Evolutionary conservation across 352 stramenopile species (phyloP).

Genomic region (Phytopythium delawarense): DNA sequence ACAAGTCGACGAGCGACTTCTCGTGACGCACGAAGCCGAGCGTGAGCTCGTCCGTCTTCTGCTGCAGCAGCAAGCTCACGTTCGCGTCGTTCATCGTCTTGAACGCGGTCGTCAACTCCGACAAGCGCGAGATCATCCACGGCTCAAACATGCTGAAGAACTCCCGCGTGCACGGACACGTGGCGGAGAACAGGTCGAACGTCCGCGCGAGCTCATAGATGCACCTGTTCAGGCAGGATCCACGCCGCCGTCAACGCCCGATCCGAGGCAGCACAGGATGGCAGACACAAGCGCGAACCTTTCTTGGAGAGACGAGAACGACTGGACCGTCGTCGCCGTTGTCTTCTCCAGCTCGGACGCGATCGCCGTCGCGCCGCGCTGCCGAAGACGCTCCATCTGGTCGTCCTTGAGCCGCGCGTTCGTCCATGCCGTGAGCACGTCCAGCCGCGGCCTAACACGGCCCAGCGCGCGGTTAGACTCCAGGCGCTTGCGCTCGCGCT

Average conservation of each 20-base stretch:
- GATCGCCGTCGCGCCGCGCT: slow-evolving; percentile 54
- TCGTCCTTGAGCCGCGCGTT: slow-evolving; percentile 73
- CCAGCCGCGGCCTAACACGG: slow-evolving; percentile 63
- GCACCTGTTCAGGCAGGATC: slow-evolving; percentile 32
- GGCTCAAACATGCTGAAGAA: slow-evolving; percentile 68
- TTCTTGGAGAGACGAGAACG: slow-evolving; percentile 54
- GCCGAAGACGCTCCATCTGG: slow-evolving; percentile 65
- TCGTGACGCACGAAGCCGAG: slow-evolving; percentile 69
- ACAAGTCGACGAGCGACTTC: slow-evolving; percentile 34
- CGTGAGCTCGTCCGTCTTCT: slow-evolving; percentile 54
- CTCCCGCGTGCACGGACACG: slow-evolving; percentile 51
- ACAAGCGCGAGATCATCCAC: slow-evolving; percentile 71
- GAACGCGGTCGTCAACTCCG: slow-evolving; percentile 58
- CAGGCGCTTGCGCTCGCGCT: slow-evolving; percentile 27
- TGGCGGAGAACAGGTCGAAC: slow-evolving; percentile 66
- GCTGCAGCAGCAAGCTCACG: slow-evolving; percentile 50
- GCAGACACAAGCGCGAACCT: slow-evolving; percentile 19
- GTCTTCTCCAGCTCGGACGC: slow-evolving; percentile 52
- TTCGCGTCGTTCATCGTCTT: slow-evolving; percentile 72
- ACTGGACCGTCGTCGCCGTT: slow-evolving; percentile 15
- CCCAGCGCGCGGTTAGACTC: slow-evolving; percentile 29
- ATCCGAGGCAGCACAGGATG: neutral
- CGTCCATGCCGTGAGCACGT: slow-evolving; percentile 67
- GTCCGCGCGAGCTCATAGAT: slow-evolving; percentile 68
- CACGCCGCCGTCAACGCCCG: neutral